Conservation (phyloP, 2,329 filamentous ascomycete genomes). For the Talaromyces sp. region DNA sequence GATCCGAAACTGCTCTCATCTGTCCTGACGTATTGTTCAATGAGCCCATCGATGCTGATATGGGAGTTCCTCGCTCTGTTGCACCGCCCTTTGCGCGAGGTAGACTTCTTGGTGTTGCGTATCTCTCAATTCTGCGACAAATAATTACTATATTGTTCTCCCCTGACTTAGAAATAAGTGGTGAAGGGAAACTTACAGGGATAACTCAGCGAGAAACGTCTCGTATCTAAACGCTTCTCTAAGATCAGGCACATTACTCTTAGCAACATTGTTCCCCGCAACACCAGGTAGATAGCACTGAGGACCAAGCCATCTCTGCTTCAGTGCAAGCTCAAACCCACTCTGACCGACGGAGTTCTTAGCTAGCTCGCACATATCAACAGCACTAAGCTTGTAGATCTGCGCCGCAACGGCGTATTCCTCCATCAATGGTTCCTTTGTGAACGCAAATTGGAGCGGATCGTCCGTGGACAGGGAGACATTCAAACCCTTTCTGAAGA, state of each 20-base stretch:
- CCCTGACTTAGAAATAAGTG: too few relatives aligned
- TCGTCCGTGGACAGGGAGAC: slow-evolving; percentile 96
- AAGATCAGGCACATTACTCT: slow-evolving; percentile 94
- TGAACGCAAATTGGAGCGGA: slow-evolving; percentile 95
- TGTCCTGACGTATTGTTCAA: not conserved
- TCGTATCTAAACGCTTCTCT: slow-evolving; percentile 85
- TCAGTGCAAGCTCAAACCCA: slow-evolving; percentile 84
- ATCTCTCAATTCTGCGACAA: slow-evolving; percentile 28
- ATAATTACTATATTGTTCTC: slow-evolving; percentile 4
- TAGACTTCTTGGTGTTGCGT: slow-evolving; percentile 20
- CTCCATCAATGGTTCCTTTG: slow-evolving; percentile 95
- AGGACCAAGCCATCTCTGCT: slow-evolving; percentile 84
- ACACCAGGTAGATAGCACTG: slow-evolving; percentile 76
- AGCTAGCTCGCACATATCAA: slow-evolving; percentile 97
- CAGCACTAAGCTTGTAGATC: slow-evolving; percentile 94
- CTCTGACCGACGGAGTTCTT: slow-evolving; percentile 95
- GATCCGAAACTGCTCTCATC: not conserved
- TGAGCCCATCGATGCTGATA: slow-evolving; percentile 6
- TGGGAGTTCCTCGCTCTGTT: not conserved
- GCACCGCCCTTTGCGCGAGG: not conserved
- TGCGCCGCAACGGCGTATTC: slow-evolving; percentile 97
- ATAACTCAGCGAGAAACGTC: slow-evolving; percentile 76
- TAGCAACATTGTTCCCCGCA: slow-evolving; percentile 84
- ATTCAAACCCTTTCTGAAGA: slow-evolving; percentile 92
- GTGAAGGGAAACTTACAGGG: slow-evolving; percentile 60